Evolutionary conservation across 1,284 basidiomycete genomes (phyloP).

Genomic region (Moesziomyces globuligerus): DNA sequence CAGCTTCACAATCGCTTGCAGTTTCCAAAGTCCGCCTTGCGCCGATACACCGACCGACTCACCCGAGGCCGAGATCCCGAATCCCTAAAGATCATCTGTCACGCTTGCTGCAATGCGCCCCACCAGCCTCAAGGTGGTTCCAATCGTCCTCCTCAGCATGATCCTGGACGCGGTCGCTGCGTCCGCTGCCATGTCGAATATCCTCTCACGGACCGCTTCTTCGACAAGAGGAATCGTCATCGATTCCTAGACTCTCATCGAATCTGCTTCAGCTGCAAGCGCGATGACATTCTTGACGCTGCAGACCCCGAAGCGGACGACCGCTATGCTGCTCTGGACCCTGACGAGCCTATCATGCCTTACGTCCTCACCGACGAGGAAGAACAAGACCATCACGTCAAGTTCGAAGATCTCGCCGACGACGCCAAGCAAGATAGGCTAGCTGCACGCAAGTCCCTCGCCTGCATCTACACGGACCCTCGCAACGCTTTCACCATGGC

Average conservation of each 20-base stretch:
- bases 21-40: too few relatives aligned
- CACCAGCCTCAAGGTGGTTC: not conserved
- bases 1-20: too few relatives aligned
- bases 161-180: conserved; percentile 4
- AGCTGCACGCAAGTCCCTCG: too few relatives aligned
- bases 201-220: conserved; percentile 9
- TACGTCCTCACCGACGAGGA: conserved; percentile 3
- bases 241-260: not conserved
- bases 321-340: not conserved
- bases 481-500: too few relatives aligned
- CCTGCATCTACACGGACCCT: too few relatives aligned
- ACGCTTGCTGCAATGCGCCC: conserved; percentile 10
- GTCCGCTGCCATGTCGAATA: conserved; percentile 8
- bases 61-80: too few relatives aligned
- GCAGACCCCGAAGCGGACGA: conserved; percentile 3
- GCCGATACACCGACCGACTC: too few relatives aligned
- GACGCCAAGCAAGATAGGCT: not conserved
- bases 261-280: conserved; percentile 9
- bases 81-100: conserved; percentile 1
- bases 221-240: conserved; percentile 1
- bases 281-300: not conserved
- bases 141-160: not conserved
- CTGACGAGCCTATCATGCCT: not conserved
- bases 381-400: not conserved
- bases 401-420: conserved; percentile 3